Evolutionary conservation across 768 basidiomycete genomes (phyloP), one percentile per base, ranked within the genome.

Genomic region (Nevesoporus exiguus): DNA sequence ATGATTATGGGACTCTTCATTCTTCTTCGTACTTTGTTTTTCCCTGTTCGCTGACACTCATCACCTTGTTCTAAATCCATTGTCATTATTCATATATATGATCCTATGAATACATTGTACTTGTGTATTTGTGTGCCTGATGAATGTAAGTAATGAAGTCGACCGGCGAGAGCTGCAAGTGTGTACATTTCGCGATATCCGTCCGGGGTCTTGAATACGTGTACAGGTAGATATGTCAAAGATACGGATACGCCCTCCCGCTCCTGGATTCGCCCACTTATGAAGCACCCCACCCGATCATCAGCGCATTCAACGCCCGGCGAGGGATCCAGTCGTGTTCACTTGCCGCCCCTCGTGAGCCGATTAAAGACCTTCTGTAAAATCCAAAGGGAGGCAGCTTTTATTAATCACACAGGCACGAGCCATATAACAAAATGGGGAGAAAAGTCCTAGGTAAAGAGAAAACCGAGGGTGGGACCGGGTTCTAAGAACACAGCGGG

Each of bases 331-430:
- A 37, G 15, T 9, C 39, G 33, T 15, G 43, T 42, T 69, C 17
- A 68, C 55, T 69, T 68, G 55, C 58, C 63, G 51, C 55, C 7
- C 29, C 57, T 58, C n/a, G 59, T 45, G 47, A 68, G 47, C 39
- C 65, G 67, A n/a, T 49, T 48, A 21, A 68, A 67, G 52, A 65
- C 65, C 54, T 58, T 68, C 67, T 68, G 56, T 61, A 51, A 63
- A 54, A 58, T 24, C 47, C 51, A 59, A 54, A 40, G 39, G 19
- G 27, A 29, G 34, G 49, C 30, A 47, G 31, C 34, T n/a, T 69
- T 57, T 60, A 65, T 69, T 68, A 65, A 61, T 49, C 59, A 60
- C 30, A 39, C 42, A 42, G 51, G 54, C 39, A 54, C 44, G 37
- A 25, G 41, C 49, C 39, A 57, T 52, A 46, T 44, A 47, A 33